Percentiles rank a stretch among this genome's conserved stretches.
phyloP scores from a whole-genome alignment of 2,329 filamentous ascomycete genomes.

The Cladosporium sp. region DNA sequence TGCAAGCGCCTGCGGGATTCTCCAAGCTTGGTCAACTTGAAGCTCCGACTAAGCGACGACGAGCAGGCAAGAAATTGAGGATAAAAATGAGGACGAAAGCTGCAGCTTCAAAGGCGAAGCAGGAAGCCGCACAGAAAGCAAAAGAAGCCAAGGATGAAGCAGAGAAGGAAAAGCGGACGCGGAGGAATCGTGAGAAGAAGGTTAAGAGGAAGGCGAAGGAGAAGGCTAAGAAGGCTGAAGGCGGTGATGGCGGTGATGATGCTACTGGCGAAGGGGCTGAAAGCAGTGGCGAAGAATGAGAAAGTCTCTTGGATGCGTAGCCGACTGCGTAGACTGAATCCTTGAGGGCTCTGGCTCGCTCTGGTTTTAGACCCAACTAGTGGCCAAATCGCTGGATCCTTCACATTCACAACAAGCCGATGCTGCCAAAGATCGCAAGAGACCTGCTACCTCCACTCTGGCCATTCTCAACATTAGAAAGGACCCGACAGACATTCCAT shows the following conservation, averaged over 20 bases:
- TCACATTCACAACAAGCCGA: no score
- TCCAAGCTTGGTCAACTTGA: slow-evolving; percentile 10
- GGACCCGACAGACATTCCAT: no score
- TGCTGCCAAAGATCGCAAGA: no score
- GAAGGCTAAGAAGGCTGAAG: slow-evolving; percentile 31
- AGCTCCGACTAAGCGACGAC: slow-evolving; percentile 20
- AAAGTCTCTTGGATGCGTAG: no score
- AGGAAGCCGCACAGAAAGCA: slow-evolving; percentile 20
- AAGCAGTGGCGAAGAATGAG: slow-evolving; percentile 5
- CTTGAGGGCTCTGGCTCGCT: no score
- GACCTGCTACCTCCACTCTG: no score
- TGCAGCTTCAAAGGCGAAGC: slow-evolving; percentile 18
- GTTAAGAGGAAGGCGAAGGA: slow-evolving; percentile 32
- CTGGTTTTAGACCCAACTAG: no score
- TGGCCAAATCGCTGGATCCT: no score
- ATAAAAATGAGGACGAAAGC: slow-evolving; percentile 26
- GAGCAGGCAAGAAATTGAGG: slow-evolving; percentile 30
- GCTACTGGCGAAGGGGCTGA: not conserved
- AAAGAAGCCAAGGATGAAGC: slow-evolving; percentile 27
- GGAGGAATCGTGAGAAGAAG: slow-evolving; percentile 33
- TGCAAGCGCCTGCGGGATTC: slow-evolving; percentile 8
- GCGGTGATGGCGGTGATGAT: not conserved
- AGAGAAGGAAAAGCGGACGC: slow-evolving; percentile 31
- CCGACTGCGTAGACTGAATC: no score
- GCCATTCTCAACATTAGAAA: no score